Base-by-base conservation (phyloP, 2,329 filamentous ascomycete species). In the Cladophialophora yegresii region DNA sequence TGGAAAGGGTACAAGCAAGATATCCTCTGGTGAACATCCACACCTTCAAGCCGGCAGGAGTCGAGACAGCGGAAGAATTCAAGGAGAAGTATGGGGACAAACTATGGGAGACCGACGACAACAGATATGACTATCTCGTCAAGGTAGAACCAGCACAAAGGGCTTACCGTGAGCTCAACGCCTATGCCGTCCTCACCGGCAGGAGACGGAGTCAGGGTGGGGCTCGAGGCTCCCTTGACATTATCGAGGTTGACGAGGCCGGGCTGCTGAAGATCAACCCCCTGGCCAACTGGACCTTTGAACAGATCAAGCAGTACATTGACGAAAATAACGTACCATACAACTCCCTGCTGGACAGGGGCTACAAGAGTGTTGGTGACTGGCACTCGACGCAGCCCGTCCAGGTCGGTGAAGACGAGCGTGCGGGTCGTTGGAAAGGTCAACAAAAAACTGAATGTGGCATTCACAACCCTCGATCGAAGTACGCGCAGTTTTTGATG, bases 321-420 rank as follows among this genome's bases (percentile, higher is more conserved):
- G 85, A 87, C 72, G 88, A 90, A 73, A 86, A 97, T 82, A 80
- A 92, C 66, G 92, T 99, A 3, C 95, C 95, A 0, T 98, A 96
- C 84, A 99, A 99, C 77, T 87, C 85, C 67, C 85, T 99, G 32
- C 85, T 99, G 54, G 91, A 97, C 79, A 84, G 83, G 65, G 95
- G 95, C n/a, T 99, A 99, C 85, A 97, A 98, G 85, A 96, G 92
- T 70, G 85, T 99, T 68, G 95, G 95, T 67, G 95, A 99, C 83
- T 98, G 93, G 91, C 95, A 99, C 84, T 96, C 92, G 57, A 99
- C 95, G 3, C 89, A 87, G 71, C 93, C 95, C 12, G 92, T 98
- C 66, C 87, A 84, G 68, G 92, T 93, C 64, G 91, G 91, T 70
- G 95, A 99, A 80, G 95, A 98, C 73, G 95, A 99, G 85, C 89